Conservation (phyloP, 202 grass and related monocot species). For the Setaria viridis region DNA sequence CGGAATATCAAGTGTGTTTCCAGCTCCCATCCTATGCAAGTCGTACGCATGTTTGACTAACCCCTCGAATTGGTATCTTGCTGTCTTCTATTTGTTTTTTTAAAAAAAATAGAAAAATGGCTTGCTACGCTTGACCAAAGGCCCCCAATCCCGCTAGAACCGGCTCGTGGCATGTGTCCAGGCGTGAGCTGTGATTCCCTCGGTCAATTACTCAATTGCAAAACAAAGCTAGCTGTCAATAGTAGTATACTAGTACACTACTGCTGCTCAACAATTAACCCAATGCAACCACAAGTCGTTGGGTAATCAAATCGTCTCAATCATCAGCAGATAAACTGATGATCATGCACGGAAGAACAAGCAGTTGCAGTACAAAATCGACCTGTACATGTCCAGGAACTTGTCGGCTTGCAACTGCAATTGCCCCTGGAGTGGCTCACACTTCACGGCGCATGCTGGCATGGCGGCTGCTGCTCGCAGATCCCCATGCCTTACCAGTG, state of each 20-base stretch:
- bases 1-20: neutral
- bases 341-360: neutral
- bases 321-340: neutral
- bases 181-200: constrained; percentile 32
- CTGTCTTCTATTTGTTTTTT: neutral
- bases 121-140: neutral
- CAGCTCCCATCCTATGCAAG: neutral
- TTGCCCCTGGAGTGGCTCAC: neutral
- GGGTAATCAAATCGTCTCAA: neutral
- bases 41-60: constrained; percentile 31
- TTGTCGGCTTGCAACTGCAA: neutral
- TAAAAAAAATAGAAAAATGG: neutral
- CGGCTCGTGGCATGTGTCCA: constrained; percentile 22
- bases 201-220: neutral
- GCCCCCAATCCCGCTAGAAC: constrained; percentile 6
- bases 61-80: neutral
- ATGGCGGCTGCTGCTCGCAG: neutral
- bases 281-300: neutral
- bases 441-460: neutral
- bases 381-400: neutral
- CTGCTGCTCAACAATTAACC: neutral
- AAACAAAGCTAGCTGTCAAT: neutral
- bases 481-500: neutral
- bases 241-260: neutral
- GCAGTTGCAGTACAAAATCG: neutral